Base-by-base conservation (phyloP, 2,329 filamentous ascomycete species). In the Teratosphaeriaceae sp. region DNA sequence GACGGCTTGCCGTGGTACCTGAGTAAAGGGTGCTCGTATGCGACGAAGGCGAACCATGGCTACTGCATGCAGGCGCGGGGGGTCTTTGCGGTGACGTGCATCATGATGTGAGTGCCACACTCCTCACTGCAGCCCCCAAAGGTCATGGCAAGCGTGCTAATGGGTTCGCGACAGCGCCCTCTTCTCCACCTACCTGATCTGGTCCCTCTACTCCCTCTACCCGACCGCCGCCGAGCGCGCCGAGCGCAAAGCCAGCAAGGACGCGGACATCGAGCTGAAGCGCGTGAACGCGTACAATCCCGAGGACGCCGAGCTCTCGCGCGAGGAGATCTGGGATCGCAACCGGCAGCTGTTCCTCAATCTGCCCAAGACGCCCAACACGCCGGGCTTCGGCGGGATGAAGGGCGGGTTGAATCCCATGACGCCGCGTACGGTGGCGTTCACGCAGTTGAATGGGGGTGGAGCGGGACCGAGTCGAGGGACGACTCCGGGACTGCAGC, bases 1-100 rank as follows among this genome's bases (percentile, higher is more conserved):
- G 70, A 72, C 20, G 72, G 78, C 20, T 75, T 76, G 15, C 76
- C 84, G 5, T 90, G 85, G 85, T 89, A 88, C 62, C 78, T 89
- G 53, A 75, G 76, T 42, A 79, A 84, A 61, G 78, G 76, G 48
- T 90, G 85, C 66, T 48, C 40, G 20, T 57, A 62, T 40, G 59
- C 59, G 9, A 69, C 68, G 41, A 68, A 73, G 4, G 72, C 72
- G 38, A 73, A 75, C 21, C 65, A 72, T 42, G 58, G 63, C 6
- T 79, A 77, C 54, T 90, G 85, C 62, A 65, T 72, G 56, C 73
- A 85, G 60, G 84, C 85, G 5, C 83, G 87, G 61, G 76, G 73
- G 40, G 71, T 74, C 12, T 83, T 87, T 54, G 82, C 75, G 12
- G 70, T 78, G 16, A 80, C 79, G 1, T 64, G 81, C 12, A 69